phyloP scores from a whole-genome alignment of 139 green algal species.

The Coccomyxa sp. region DNA sequence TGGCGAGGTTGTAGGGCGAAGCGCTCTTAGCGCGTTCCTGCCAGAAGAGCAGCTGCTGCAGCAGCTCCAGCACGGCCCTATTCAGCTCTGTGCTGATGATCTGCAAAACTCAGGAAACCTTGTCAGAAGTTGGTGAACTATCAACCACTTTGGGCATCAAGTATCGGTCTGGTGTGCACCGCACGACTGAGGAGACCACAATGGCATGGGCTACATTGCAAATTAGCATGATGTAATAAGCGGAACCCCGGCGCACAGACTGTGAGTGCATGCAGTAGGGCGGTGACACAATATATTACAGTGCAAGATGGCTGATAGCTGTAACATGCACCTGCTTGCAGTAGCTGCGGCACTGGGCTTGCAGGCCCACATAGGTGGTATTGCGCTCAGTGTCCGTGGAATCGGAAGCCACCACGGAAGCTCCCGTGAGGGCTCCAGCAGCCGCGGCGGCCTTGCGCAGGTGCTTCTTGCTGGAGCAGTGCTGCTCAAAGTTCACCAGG shows the following conservation, averaged over 20 bases:
- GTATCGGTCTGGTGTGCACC: background rate
- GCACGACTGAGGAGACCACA: background rate
- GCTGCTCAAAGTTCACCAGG: slow-evolving; percentile 43
- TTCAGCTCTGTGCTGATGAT: slow-evolving; percentile 50
- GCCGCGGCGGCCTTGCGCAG: slow-evolving; percentile 22
- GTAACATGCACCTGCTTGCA: slow-evolving; percentile 34
- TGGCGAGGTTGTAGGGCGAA: slow-evolving; percentile 34
- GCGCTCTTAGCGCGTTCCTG: slow-evolving; percentile 39
- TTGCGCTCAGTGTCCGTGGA: background rate
- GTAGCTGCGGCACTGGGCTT: slow-evolving; percentile 29
- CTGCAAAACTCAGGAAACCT: slow-evolving; percentile 8
- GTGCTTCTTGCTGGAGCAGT: slow-evolving; percentile 40
- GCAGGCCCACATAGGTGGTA: slow-evolving; percentile 19
- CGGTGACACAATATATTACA: too few species aligned
- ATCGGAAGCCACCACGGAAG: background rate
- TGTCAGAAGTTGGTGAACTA: too few species aligned
- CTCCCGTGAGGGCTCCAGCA: slow-evolving; percentile 5
- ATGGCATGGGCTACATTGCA: background rate
- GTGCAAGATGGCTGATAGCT: background rate
- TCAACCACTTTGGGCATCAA: too few species aligned
- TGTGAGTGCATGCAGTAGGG: too few species aligned
- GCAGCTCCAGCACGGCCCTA: slow-evolving; percentile 19
- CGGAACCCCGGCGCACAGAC: too few species aligned
- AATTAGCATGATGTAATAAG: background rate
- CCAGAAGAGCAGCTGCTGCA: slow-evolving; percentile 49